These are phyloP conservation scores for Suzukiozyma palmioleophila DNA, from an alignment of 1,139 yeast species.

Conservation along the genomic window DNA sequence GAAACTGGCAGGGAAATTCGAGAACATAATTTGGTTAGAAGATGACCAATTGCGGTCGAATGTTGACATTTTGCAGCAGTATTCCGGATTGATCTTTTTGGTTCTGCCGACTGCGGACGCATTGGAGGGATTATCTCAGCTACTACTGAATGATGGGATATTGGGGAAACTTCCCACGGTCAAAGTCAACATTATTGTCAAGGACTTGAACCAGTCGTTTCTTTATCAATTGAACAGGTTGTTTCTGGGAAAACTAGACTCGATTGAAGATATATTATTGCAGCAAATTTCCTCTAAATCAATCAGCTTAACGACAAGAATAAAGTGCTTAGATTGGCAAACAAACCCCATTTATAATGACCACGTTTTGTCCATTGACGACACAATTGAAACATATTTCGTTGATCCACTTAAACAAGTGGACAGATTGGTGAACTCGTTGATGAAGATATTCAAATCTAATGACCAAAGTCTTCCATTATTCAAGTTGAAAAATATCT, in stretches of 20 bases:
- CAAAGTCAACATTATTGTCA: conserved; percentile 25
- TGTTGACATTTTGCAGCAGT: conserved; percentile 15
- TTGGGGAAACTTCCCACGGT: conserved; percentile 8
- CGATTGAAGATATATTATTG: conserved; percentile 16
- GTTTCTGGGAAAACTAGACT: conserved; percentile 17
- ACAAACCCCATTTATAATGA: conserved; percentile 26
- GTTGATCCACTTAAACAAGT: conserved; percentile 32
- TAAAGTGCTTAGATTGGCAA: conserved; percentile 31
- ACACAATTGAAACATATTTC: conserved; percentile 23
- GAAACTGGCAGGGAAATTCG: conserved; percentile 54
- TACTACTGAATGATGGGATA: conserved; percentile 8
- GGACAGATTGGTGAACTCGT: conserved; percentile 21
- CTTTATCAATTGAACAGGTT: conserved; percentile 25
- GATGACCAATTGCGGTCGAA: conserved; percentile 16
- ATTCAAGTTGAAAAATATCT: conserved; percentile 33
- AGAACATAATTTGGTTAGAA: conserved; percentile 56
- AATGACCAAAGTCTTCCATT: conserved; percentile 11
- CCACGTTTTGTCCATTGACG: conserved; percentile 19
- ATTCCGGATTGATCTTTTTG: conserved; percentile 36
- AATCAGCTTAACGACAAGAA: conserved; percentile 16
- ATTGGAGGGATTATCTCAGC: conserved; percentile 9
- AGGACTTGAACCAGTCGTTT: conserved; percentile 26
- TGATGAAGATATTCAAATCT: conserved; percentile 20
- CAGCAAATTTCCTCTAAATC: conserved; percentile 4
- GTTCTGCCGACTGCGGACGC: conserved; percentile 18